Evolutionary conservation across 1,284 basidiomycete genomes (phyloP).

Genomic region (Pyrrhoderma noxium): DNA sequence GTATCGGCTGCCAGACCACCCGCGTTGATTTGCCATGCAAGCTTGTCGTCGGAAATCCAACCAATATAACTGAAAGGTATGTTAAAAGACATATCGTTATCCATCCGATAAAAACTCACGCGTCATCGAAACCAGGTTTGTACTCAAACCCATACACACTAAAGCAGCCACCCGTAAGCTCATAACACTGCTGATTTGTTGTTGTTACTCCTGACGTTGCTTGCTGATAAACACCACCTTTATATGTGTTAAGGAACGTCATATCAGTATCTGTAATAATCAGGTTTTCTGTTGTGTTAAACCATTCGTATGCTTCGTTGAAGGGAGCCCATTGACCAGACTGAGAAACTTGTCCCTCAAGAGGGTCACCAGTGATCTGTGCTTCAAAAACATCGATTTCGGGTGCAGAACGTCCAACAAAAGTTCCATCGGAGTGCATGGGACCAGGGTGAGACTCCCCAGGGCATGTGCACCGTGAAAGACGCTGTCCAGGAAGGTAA

Average conservation of each 20-base stretch:
- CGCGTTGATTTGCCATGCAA: constrained; percentile 73
- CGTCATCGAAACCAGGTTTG: constrained; percentile 41
- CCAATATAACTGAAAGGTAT: constrained; percentile 48
- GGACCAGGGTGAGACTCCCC: constrained; percentile 83
- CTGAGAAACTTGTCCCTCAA: constrained; percentile 38
- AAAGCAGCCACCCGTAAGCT: constrained; percentile 19
- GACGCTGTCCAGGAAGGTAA: constrained; percentile 68
- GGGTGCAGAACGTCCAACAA: constrained; percentile 74
- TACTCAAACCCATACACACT: constrained; percentile 47
- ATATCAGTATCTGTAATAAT: constrained; percentile 33
- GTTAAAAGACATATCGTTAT: constrained; percentile 28
- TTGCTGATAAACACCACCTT: constrained; percentile 49
- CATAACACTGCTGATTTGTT: constrained; percentile 30
- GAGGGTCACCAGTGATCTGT: constrained; percentile 32
- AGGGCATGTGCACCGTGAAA: constrained; percentile 81
- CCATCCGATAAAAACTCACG: constrained; percentile 18
- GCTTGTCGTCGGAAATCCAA: constrained; percentile 63
- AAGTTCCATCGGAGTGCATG: constrained; percentile 44
- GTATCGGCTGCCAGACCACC: constrained; percentile 65
- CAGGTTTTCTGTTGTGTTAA: constrained; percentile 35
- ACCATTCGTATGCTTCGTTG: constrained; percentile 32
- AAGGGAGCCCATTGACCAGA: constrained; percentile 42
- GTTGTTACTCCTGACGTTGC: constrained; percentile 50
- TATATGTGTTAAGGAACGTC: constrained; percentile 38
- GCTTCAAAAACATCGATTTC: constrained; percentile 85